A percentile compares a stretch with the other conserved stretches of the same genome.
phyloP scores from a whole-genome alignment of 2,329 filamentous ascomycete species.

The Nakataea oryzae region DNA sequence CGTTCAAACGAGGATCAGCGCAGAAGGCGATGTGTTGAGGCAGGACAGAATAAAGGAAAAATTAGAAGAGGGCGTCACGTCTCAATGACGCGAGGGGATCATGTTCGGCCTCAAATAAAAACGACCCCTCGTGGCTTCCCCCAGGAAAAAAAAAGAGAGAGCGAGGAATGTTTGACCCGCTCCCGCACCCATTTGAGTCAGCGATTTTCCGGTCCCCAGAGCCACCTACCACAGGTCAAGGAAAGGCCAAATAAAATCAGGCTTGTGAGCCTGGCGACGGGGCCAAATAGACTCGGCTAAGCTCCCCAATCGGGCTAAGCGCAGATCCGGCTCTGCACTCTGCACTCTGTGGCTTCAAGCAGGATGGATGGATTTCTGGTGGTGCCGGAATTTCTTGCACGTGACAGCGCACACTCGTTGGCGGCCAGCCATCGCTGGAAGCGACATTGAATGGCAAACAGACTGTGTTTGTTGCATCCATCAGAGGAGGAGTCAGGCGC shows the following conservation, averaged over 20 bases:
- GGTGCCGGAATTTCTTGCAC: neutral
- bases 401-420: neutral
- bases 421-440: neutral
- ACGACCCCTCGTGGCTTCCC: neutral
- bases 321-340: neutral
- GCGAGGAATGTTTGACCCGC: neutral
- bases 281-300: neutral
- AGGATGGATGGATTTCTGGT: no score
- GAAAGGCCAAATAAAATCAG: no score
- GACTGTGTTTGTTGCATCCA: neutral
- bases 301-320: neutral
- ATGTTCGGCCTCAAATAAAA: no score
- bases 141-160: neutral
- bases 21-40: neutral
- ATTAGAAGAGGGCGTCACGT: neutral
- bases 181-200: neutral
- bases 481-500: neutral
- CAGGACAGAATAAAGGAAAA: neutral
- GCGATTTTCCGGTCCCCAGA: neutral
- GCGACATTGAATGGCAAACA: neutral
- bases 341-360: no score
- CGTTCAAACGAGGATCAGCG: neutral
- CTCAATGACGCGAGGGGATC: neutral
- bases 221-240: no score
- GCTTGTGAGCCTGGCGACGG: neutral